Conservation (phyloP, 1,139 yeast species). For the Sugiyamaella pinicola region DNA sequence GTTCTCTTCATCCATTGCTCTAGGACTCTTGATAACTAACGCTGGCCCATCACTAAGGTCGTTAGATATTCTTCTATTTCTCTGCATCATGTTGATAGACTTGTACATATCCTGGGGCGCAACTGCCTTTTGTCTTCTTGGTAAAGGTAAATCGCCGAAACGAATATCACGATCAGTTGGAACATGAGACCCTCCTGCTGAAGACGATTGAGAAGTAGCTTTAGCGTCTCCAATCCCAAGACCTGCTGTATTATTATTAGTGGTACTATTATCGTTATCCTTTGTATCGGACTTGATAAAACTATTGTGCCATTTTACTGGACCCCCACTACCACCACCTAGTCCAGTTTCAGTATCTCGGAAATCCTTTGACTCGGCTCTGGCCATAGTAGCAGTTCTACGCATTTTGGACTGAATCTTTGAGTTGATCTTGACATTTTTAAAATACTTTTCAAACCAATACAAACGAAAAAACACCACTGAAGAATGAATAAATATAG, state of each 20-base stretch:
- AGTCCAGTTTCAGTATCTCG: constrained; percentile 18
- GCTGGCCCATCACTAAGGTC: constrained; percentile 75
- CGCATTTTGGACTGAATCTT: constrained; percentile 78
- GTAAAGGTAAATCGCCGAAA: constrained; percentile 48
- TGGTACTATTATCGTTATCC: neutral
- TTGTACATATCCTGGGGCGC: constrained; percentile 83
- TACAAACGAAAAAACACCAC: constrained; percentile 78
- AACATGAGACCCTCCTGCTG: constrained; percentile 9
- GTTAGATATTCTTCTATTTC: constrained; percentile 43
- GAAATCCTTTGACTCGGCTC: constrained; percentile 42
- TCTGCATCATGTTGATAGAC: constrained; percentile 77
- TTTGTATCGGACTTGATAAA: neutral
- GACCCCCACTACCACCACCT: neutral
- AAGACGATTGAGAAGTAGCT: neutral
- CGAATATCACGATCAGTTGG: constrained; percentile 28
- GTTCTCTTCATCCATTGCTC: constrained; percentile 56
- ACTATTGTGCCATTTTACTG: neutral
- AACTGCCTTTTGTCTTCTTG: constrained; percentile 50
- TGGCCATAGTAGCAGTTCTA: constrained; percentile 70
- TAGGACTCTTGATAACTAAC: constrained; percentile 75
- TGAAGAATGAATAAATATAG: constrained; percentile 83
- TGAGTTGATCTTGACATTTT: constrained; percentile 73
- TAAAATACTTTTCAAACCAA: constrained; percentile 88
- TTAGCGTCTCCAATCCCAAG: neutral
- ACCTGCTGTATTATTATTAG: neutral